phyloP scores from a whole-genome alignment of 2,329 filamentous ascomycete genomes.

The Diaporthe sp. region DNA sequence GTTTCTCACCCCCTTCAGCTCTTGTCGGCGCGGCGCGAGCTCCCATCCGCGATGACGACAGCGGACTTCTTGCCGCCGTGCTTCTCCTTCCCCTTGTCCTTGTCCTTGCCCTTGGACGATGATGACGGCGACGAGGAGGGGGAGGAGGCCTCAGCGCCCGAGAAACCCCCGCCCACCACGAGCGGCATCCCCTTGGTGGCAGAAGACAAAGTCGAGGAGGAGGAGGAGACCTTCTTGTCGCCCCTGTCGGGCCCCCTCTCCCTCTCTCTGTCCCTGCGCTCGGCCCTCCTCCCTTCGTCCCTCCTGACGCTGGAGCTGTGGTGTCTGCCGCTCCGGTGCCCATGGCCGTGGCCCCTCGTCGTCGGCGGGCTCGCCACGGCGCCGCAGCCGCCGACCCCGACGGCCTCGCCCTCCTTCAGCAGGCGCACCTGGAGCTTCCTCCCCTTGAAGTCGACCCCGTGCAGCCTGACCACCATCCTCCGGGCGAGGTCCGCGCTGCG shows the following conservation, averaged over 20 bases:
- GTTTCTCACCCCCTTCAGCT: constrained; percentile 17
- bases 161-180: constrained; percentile 28
- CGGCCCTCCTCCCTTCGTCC: constrained; percentile 29
- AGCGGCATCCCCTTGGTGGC: constrained; percentile 24
- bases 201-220: constrained; percentile 13
- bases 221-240: constrained; percentile 25
- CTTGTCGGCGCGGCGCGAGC: constrained; percentile 30
- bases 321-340: constrained; percentile 29
- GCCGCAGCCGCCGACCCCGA: constrained; percentile 5
- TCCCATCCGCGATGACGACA: constrained; percentile 40
- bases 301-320: constrained; percentile 29
- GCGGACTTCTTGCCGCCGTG: constrained; percentile 35
- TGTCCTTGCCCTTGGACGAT: constrained; percentile 24
- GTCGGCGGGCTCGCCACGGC: constrained; percentile 4
- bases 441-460: constrained; percentile 40
- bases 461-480: constrained; percentile 33
- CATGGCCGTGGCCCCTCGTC: background rate
- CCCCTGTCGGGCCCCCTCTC: constrained; percentile 21
- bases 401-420: constrained; percentile 40
- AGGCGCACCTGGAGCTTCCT: constrained; percentile 37
- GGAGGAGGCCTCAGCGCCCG: constrained; percentile 18
- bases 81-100: constrained; percentile 36
- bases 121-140: constrained; percentile 12
- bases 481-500: constrained; percentile 35
- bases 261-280: constrained; percentile 37